Evolutionary conservation across 371 early-diverging fungal genomes (phyloP).

Genomic region (Saksenaea vasiformis): DNA sequence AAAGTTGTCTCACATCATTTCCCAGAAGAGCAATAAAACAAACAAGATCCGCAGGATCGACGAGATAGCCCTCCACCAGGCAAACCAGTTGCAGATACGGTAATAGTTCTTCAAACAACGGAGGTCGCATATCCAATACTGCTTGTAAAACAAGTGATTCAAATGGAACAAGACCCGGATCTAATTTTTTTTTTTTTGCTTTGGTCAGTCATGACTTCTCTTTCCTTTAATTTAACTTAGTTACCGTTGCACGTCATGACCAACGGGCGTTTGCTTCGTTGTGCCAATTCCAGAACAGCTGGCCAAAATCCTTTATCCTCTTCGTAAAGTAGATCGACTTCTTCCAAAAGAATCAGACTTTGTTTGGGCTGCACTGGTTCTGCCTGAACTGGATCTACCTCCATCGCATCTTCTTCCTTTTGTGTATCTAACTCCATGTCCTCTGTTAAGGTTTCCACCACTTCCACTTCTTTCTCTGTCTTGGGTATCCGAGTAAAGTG

Average conservation of each 20-base stretch:
- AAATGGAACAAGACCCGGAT: conserved; percentile 27
- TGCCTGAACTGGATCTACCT: neutral
- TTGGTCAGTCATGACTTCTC: neutral
- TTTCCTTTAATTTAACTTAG: too few relatives aligned
- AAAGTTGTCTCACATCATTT: conserved; percentile 28
- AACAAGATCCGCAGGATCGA: conserved; percentile 26
- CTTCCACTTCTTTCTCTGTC: conserved; percentile 4
- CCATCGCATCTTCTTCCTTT: neutral
- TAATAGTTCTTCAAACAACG: conserved; percentile 17
- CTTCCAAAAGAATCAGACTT: conserved; percentile 75
- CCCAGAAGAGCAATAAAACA: conserved; percentile 21
- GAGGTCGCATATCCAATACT: conserved; percentile 17
- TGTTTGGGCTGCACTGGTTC: conserved; percentile 31
- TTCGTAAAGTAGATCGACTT: conserved; percentile 80
- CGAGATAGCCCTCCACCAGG: conserved; percentile 24
- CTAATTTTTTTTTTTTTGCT: conserved; percentile 11
- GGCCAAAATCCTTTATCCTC: conserved; percentile 83
- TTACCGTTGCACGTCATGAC: conserved; percentile 78
- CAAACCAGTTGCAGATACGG: conserved; percentile 39
- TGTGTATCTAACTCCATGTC: neutral
- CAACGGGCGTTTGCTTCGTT: conserved; percentile 76
- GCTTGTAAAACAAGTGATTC: conserved; percentile 25
- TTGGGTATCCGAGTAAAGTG: conserved; percentile 23
- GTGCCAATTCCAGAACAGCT: conserved; percentile 64
- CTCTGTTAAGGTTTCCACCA: neutral